Evolutionary conservation across 345 rosid species (phyloP).

Genomic region (Erucastrum elatum): DNA sequence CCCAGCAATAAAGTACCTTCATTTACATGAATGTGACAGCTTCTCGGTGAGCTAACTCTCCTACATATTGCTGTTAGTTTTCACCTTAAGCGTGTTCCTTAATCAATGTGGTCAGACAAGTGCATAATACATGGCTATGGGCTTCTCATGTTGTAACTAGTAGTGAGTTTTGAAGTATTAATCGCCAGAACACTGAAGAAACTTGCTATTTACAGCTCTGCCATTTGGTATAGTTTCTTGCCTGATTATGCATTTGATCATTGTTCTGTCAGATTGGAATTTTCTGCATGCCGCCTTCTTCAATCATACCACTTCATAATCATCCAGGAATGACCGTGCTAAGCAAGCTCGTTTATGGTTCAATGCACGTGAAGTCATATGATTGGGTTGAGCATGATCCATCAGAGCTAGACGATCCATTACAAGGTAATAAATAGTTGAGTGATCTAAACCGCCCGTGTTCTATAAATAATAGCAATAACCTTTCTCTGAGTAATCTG

Average conservation of each 20-base stretch:
- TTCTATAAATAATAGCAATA: neutral
- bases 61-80: neutral
- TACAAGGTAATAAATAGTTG: constrained; percentile 60
- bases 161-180: neutral
- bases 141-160: constrained; percentile 3
- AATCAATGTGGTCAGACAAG: neutral
- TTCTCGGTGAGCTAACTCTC: constrained; percentile 68
- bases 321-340: constrained; percentile 98
- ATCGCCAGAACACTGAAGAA: neutral
- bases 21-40: constrained; percentile 84
- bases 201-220: neutral
- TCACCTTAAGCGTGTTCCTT: neutral
- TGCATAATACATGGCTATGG: neutral
- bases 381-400: constrained; percentile 71
- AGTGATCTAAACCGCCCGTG: neutral
- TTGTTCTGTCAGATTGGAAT: constrained; percentile 72
- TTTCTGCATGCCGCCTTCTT: constrained; percentile 93
- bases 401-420: constrained; percentile 51
- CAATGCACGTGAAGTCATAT: constrained; percentile 84
- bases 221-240: constrained; percentile 1
- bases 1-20: constrained; percentile 78
- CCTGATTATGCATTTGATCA: constrained; percentile 6
- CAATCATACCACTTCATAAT: constrained; percentile 92
- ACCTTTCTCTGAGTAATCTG: neutral
- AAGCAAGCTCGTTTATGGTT: constrained; percentile 90